Base-by-base conservation (phyloP, 2,329 filamentous ascomycete genomes). In the Hypomyces rosellus region DNA sequence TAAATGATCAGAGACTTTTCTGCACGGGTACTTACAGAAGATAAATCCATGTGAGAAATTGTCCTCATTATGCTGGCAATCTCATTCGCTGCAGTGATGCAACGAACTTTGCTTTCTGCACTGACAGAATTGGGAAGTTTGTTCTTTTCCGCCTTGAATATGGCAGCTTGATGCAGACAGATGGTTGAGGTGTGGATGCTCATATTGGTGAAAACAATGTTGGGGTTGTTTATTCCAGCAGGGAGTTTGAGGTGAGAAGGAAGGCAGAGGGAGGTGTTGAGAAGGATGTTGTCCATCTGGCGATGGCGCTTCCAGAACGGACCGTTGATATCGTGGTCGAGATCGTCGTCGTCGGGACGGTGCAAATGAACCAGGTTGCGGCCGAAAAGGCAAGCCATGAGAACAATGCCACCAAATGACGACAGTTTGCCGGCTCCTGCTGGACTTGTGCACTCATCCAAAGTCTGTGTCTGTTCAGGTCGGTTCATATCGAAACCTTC, bases 241-340 rank as follows among this genome's bases (percentile, higher is more conserved):
- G 93, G 90, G 33, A 97, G 74, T 58, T 92, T 89, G 33, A 97
- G 76, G 56, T 87, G 78, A 34, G 81, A 77, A 0, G 93, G 92
- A n/a, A 97, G 74, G 38, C 85, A 86, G 15, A 97, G 78, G 0
- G 88, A 85, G 0, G 88, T 95, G 64, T 93, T 93, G 51, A 95
- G 81, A 3, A 99, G 76, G 52, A 95, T 88, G 60, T 91, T 91
- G 66, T 97, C 93, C 73, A 97, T 82, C 18, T 82, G 78, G 34
- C 92, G 81, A 66, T 99, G 93, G 2, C 93, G 85, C 64, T 88
- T 95, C 93, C 93, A 99, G 67, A 96, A 99, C 47, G 88, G 86
- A 25, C 92, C 91, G 61, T 95, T 92, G 45, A 96, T 78, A 63
- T 97, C 89, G 60, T 88, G 77, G 54, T 96, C 92, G 43, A 82